Evolutionary conservation across 768 basidiomycete genomes (phyloP).

Genomic region (Pulveroboletus ravenelii): DNA sequence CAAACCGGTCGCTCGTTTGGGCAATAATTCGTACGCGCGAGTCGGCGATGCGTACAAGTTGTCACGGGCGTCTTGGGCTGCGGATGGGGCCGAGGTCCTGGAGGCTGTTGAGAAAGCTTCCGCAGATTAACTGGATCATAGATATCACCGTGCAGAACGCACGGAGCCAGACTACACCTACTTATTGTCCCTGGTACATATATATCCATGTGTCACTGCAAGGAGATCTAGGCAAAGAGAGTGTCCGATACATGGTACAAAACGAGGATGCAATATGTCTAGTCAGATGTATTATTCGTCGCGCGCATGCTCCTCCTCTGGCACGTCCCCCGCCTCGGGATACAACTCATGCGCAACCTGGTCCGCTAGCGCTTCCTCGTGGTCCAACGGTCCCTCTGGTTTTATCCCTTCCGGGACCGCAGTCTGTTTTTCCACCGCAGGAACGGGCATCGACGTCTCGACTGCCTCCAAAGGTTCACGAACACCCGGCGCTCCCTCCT

Average conservation of each 20-base stretch:
- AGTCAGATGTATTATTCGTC: constrained; percentile 3
- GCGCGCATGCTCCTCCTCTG: background rate
- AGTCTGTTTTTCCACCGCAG: background rate
- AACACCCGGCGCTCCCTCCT: background rate
- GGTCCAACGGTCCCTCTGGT: constrained; percentile 42
- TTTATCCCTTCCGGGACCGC: constrained; percentile 2
- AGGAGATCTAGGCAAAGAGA: background rate
- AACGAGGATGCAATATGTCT: background rate
- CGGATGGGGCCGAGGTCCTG: constrained; percentile 6
- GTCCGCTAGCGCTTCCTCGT: constrained; percentile 47
- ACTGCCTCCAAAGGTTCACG: background rate
- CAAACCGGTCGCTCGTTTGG: constrained; percentile 34
- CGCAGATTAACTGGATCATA: background rate
- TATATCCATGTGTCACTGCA: background rate
- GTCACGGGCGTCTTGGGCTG: constrained; percentile 9
- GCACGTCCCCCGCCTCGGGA: constrained; percentile 31
- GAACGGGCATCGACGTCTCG: background rate
- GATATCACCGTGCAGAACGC: background rate
- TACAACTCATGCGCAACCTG: constrained; percentile 53
- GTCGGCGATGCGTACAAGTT: constrained; percentile 22
- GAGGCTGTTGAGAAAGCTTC: constrained; percentile 4
- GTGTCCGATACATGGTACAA: background rate
- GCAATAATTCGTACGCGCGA: constrained; percentile 36
- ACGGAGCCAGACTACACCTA: background rate
- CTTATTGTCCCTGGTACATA: background rate